These are phyloP conservation scores for Globisporangium orthogonon DNA, from an alignment of 352 stramenopile genomes.

Conservation along the genomic window DNA sequence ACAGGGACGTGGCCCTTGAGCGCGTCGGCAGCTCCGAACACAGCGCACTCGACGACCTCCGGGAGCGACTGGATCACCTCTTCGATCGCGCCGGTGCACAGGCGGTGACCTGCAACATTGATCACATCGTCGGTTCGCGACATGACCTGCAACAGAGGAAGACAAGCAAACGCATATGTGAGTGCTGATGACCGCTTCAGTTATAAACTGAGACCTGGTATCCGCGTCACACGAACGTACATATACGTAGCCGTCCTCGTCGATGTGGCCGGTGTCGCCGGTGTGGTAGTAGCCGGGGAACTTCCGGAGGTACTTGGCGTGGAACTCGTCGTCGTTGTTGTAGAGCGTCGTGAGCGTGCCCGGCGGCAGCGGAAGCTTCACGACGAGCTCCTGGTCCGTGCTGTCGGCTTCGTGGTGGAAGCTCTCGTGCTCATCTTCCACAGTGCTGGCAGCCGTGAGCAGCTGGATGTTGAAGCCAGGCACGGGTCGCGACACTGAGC, in stretches of 20 bases:
- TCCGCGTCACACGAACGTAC: constrained; percentile 20
- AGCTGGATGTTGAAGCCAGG: constrained; percentile 83
- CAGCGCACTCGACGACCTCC: constrained; percentile 84
- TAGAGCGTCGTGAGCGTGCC: constrained; percentile 76
- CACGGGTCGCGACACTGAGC: constrained; percentile 56
- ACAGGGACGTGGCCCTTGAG: constrained; percentile 28
- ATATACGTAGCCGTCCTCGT: constrained; percentile 89
- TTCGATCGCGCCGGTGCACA: constrained; percentile 87
- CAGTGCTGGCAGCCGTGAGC: constrained; percentile 40
- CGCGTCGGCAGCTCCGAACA: constrained; percentile 26
- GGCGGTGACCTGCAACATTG: constrained; percentile 84
- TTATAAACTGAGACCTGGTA: not conserved
- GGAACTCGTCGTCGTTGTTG: constrained; percentile 79
- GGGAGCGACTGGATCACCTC: constrained; percentile 80
- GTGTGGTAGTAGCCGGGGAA: constrained; percentile 89
- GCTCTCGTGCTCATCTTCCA: constrained; percentile 33
- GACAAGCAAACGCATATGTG: not conserved
- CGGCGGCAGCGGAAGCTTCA: constrained; percentile 83
- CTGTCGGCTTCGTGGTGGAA: constrained; percentile 49
- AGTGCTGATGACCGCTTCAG: not conserved
- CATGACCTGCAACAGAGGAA: constrained; percentile 61
- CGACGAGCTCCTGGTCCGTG: constrained; percentile 55
- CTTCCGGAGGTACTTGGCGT: constrained; percentile 75
- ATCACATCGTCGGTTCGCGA: constrained; percentile 89
- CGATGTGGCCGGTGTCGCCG: constrained; percentile 81